phyloP scores from a whole-genome alignment of 1,284 basidiomycete species.

The Leccinum pachyderme region DNA sequence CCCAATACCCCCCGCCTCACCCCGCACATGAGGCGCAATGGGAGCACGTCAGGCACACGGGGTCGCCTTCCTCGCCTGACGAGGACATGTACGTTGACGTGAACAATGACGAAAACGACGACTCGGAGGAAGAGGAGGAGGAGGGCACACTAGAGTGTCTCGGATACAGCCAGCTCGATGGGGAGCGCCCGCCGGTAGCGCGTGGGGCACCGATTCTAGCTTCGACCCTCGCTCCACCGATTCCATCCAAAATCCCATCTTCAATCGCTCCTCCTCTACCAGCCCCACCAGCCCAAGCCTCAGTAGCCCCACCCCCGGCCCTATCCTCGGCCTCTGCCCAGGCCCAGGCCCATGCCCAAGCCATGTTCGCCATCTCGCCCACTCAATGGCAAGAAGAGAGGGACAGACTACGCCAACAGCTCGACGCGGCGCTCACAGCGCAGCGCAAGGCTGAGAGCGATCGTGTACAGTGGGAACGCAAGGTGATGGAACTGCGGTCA shows the following conservation, averaged over 20 bases:
- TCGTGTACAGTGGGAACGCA: conserved; percentile 22
- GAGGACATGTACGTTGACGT: conserved; percentile 8
- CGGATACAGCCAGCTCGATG: conserved; percentile 19
- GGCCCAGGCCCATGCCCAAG: neutral
- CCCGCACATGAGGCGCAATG: conserved; percentile 16
- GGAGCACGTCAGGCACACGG: conserved; percentile 22
- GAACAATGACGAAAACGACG: neutral
- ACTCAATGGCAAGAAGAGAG: conserved; percentile 16
- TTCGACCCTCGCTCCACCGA: neutral
- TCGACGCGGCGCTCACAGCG: conserved; percentile 10
- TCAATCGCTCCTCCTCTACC: neutral
- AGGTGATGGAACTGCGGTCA: conserved; percentile 16
- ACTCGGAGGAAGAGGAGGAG: neutral
- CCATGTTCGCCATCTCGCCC: neutral
- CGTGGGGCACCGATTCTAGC: neutral
- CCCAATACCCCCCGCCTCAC: conserved; percentile 10
- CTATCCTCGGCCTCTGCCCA: neutral
- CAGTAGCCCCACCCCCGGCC: neutral
- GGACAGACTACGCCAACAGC: conserved; percentile 5
- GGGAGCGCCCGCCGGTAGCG: neutral
- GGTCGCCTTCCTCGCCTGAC: conserved; percentile 20
- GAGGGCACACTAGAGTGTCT: conserved; percentile 16
- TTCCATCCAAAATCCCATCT: neutral
- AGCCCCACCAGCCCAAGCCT: neutral
- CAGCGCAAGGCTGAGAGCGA: conserved; percentile 21